Percentiles rank a stretch among this genome's conserved stretches.
Evolutionary conservation across 1,284 basidiomycete species (phyloP).

Genomic region (Hymenochaete sp.): DNA sequence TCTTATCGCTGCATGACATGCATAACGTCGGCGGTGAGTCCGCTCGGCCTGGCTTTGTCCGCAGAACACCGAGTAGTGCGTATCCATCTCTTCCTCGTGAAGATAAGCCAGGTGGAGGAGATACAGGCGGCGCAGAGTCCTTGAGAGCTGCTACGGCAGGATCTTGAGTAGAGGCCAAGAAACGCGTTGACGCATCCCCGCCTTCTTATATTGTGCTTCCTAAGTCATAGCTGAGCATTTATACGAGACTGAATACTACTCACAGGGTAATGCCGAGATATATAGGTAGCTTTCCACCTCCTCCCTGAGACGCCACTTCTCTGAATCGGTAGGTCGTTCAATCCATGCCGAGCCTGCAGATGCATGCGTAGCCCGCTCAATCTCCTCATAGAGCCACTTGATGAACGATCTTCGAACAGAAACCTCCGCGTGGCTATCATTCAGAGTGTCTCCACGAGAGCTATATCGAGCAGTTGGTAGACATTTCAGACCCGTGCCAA

Average conservation of each 20-base stretch:
- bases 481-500: constrained; percentile 85
- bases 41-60: constrained; percentile 85
- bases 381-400: constrained; percentile 75
- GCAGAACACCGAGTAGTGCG: constrained; percentile 59
- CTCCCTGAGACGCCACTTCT: constrained; percentile 41
- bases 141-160: constrained; percentile 61
- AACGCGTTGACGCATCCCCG: constrained; percentile 82
- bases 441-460: constrained; percentile 68
- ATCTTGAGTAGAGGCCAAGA: constrained; percentile 66
- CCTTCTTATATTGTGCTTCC: too few relatives aligned
- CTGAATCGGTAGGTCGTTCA: constrained; percentile 18
- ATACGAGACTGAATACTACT: constrained; percentile 20
- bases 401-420: constrained; percentile 73
- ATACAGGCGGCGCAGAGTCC: constrained; percentile 34
- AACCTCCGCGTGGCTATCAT: constrained; percentile 89
- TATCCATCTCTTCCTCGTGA: constrained; percentile 78
- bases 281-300: constrained; percentile 62
- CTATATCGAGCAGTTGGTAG: constrained; percentile 62
- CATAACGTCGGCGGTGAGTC: constrained; percentile 74
- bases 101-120: constrained; percentile 32
- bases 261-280: constrained; percentile 86
- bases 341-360: constrained; percentile 40
- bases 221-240: too few relatives aligned
- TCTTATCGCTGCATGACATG: constrained; percentile 90
- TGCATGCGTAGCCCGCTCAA: constrained; percentile 29